A percentile compares a stretch with the other conserved stretches of the same genome.
These are phyloP conservation scores for Acephala macrosclerotiorum DNA, from an alignment of 2,329 filamentous ascomycete species.

Conservation along the genomic window DNA sequence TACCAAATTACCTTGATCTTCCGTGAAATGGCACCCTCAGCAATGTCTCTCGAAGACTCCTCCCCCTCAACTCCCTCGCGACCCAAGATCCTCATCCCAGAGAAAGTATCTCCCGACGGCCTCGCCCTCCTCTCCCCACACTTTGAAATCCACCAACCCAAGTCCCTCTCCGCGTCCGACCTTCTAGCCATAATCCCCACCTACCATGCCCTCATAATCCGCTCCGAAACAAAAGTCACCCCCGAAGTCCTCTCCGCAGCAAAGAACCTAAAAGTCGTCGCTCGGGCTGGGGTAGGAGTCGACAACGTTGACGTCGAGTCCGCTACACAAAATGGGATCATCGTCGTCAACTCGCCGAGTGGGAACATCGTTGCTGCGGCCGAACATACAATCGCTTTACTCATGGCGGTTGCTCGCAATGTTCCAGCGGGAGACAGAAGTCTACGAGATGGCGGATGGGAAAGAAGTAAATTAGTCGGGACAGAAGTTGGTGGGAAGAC, in stretches of 20 bases:
- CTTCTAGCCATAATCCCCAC: constrained; percentile 71
- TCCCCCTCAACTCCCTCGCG: constrained; percentile 18
- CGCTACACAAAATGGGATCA: constrained; percentile 76
- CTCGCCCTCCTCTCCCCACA: constrained; percentile 70
- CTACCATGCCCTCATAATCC: constrained; percentile 80
- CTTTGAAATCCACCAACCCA: constrained; percentile 74
- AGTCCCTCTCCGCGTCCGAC: constrained; percentile 67
- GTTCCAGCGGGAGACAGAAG: constrained; percentile 74
- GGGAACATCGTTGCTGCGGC: constrained; percentile 85
- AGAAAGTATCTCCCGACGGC: constrained; percentile 83
- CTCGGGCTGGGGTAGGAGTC: constrained; percentile 81
- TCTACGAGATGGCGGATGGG: constrained; percentile 77
- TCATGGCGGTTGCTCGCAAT: constrained; percentile 78
- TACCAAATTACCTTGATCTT: background rate
- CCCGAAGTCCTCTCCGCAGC: constrained; percentile 70
- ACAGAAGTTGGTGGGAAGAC: constrained; percentile 81
- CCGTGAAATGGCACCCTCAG: constrained; percentile 38
- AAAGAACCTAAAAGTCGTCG: constrained; percentile 77
- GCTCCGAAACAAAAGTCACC: constrained; percentile 84
- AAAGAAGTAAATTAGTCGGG: constrained; percentile 76
- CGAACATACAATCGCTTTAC: constrained; percentile 77
- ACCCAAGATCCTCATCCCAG: constrained; percentile 71
- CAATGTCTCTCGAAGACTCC: constrained; percentile 14
- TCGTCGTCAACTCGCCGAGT: constrained; percentile 81
- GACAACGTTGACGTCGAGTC: constrained; percentile 82